phyloP scores from a whole-genome alignment of 2,329 filamentous ascomycete species.

The Phialophora macrospora region DNA sequence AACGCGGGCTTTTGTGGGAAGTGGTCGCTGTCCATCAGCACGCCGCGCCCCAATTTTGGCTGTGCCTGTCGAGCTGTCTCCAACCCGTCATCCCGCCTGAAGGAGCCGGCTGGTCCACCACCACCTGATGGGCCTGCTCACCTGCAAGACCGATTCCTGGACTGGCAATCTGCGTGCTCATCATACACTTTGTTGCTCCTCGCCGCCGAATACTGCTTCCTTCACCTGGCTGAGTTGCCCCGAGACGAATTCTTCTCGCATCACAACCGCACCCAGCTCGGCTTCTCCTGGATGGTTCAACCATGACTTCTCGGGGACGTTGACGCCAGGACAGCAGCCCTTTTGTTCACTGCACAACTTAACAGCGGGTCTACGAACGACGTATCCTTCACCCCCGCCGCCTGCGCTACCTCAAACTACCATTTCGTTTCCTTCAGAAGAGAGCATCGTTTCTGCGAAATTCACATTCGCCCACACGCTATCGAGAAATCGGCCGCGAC shows the following conservation, averaged over 20 bases:
- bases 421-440: background rate
- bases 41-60: conserved; percentile 1
- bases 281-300: background rate
- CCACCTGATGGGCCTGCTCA: conserved; percentile 15
- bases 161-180: conserved; percentile 17
- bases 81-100: conserved; percentile 22
- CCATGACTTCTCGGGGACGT: background rate
- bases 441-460: background rate
- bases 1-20: background rate
- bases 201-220: conserved; percentile 6
- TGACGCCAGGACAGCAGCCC: background rate
- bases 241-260: background rate
- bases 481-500: background rate
- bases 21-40: conserved; percentile 2
- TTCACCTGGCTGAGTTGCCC: conserved; percentile 5
- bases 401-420: background rate
- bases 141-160: conserved; percentile 12
- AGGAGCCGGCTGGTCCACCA: conserved; percentile 18
- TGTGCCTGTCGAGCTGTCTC: conserved; percentile 3
- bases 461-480: background rate
- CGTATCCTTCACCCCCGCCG: background rate
- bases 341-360: background rate
- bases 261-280: background rate
- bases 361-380: background rate
- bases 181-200: conserved; percentile 19